A percentile compares a stretch with the other conserved stretches of the same genome.
These are phyloP conservation scores for Gomphus bonarii DNA, from an alignment of 1,284 basidiomycete genomes.

Conservation along the genomic window DNA sequence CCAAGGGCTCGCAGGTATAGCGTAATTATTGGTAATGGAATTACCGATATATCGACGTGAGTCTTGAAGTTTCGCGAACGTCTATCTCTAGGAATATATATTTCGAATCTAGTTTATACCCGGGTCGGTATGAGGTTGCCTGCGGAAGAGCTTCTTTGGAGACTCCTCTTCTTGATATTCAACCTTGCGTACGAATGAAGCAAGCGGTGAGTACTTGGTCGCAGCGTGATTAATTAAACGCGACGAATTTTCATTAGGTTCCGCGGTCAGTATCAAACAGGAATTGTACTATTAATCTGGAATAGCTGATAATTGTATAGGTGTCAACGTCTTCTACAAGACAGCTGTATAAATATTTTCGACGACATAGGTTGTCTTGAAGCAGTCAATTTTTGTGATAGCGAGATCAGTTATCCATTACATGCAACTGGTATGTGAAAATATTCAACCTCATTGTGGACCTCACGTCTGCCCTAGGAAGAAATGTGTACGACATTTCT, in stretches of 20 bases:
- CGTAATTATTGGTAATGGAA: conserved; percentile 51
- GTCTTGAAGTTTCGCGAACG: neutral
- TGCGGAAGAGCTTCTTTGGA: conserved; percentile 45
- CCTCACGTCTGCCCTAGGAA: conserved; percentile 22
- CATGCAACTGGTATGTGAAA: conserved; percentile 27
- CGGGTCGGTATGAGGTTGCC: conserved; percentile 54
- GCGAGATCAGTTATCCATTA: conserved; percentile 33
- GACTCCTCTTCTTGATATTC: conserved; percentile 15
- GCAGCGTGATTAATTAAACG: neutral
- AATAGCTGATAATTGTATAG: conserved; percentile 6
- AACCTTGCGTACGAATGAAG: conserved; percentile 48
- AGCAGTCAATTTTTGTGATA: conserved; percentile 52
- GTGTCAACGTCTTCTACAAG: conserved; percentile 37
- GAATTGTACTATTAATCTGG: neutral
- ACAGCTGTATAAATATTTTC: conserved; percentile 41
- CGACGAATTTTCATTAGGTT: neutral
- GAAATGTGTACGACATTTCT: conserved; percentile 57
- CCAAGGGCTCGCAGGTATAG: conserved; percentile 20
- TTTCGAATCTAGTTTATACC: conserved; percentile 35
- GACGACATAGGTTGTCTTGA: conserved; percentile 54
- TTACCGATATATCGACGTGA: conserved; percentile 36
- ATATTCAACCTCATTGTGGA: neutral
- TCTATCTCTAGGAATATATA: conserved; percentile 21
- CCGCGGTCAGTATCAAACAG: neutral
- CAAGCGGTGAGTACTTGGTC: conserved; percentile 28